phyloP scores from a whole-genome alignment of 441 rosid species.

The Euphorbia schlechtendalii region DNA sequence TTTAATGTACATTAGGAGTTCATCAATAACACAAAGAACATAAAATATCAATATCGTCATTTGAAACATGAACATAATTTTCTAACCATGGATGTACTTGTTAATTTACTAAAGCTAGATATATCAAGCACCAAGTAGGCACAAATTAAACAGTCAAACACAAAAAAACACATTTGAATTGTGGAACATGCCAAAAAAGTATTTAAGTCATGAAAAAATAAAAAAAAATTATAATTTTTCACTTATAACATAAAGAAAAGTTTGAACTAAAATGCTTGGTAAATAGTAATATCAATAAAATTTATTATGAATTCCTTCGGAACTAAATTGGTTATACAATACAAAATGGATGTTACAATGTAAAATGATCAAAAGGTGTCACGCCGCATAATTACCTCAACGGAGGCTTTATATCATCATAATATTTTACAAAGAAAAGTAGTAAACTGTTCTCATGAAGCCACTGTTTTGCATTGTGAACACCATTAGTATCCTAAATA shows the following conservation, averaged over 20 bases:
- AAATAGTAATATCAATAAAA: neutral
- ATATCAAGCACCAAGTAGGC: no score
- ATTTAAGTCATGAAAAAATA: no score
- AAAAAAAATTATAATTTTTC: no score
- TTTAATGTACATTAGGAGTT: no score
- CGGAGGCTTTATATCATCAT: neutral
- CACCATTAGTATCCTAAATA: neutral
- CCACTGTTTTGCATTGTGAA: neutral
- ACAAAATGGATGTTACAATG: neutral
- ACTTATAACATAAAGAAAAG: neutral
- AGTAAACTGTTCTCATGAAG: neutral
- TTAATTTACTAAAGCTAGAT: no score
- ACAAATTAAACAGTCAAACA: no score
- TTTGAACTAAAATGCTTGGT: neutral
- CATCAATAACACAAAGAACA: no score
- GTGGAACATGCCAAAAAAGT: no score
- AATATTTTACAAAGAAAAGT: neutral
- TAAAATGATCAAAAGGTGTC: neutral
- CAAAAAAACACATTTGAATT: no score
- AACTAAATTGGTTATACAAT: neutral
- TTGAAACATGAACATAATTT: no score
- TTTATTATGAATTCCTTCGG: neutral
- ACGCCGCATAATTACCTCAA: constrained; percentile 8
- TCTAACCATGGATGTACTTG: no score
- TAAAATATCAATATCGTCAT: no score